Evolutionary conservation across 805 yeast species (phyloP).

Genomic region (Candida oleophila): DNA sequence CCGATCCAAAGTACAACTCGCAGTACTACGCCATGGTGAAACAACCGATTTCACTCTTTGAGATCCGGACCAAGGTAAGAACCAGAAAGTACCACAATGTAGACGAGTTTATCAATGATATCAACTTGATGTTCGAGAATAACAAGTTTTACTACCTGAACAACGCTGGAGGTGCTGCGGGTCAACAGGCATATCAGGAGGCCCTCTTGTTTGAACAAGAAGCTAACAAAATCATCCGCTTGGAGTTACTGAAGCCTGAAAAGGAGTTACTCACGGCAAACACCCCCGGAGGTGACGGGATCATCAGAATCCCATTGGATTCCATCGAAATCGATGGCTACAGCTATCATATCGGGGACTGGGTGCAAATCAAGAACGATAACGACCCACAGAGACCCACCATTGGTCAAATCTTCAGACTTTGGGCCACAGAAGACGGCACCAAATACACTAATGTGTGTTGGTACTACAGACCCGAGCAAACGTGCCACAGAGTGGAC

Average conservation of each 20-base stretch:
- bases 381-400: conserved; percentile 89
- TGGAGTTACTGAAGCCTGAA: conserved; percentile 81
- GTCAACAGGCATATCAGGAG: conserved; percentile 40
- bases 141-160: conserved; percentile 58
- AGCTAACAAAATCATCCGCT: conserved; percentile 56
- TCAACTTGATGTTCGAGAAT: conserved; percentile 71
- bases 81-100: conserved; percentile 78
- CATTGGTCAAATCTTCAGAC: conserved; percentile 87
- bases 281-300: conserved; percentile 45
- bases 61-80: conserved; percentile 79
- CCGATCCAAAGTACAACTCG: conserved; percentile 58
- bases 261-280: conserved; percentile 55
- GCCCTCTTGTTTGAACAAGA: conserved; percentile 62
- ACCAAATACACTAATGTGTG: conserved; percentile 89
- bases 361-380: conserved; percentile 86
- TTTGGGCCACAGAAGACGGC: conserved; percentile 88
- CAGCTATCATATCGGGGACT: conserved; percentile 84
- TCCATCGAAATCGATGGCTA: conserved; percentile 69
- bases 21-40: conserved; percentile 53
- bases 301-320: conserved; percentile 76
- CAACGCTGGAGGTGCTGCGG: conserved; percentile 55
- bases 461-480: conserved; percentile 98
- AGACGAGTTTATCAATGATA: conserved; percentile 74
- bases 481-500: conserved; percentile 92
- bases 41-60: conserved; percentile 67